phyloP scores from a whole-genome alignment of 495 filamentous ascomycete species.

The Rhypophila decipiens region DNA sequence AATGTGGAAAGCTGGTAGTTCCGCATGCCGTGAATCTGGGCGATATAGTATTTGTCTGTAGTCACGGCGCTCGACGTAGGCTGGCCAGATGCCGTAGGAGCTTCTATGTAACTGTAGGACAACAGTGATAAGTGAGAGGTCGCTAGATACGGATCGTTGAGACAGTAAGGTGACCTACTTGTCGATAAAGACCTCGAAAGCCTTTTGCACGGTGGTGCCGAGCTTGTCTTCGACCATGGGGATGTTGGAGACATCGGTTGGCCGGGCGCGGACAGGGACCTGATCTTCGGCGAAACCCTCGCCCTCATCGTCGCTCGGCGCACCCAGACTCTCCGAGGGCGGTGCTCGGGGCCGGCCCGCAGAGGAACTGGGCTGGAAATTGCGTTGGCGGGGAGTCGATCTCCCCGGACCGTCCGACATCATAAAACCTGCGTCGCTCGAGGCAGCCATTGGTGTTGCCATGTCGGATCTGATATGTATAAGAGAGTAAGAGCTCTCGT shows the following conservation, averaged over 20 bases:
- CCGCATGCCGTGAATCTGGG: constrained; percentile 85
- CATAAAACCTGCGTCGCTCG: constrained; percentile 38
- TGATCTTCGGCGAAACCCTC: constrained; percentile 55
- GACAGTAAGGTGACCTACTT: constrained; percentile 56
- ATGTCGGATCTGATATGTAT: too few species aligned
- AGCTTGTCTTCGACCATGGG: constrained; percentile 82
- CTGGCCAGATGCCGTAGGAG: constrained; percentile 63
- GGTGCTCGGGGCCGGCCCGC: constrained; percentile 55
- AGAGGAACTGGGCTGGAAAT: constrained; percentile 37
- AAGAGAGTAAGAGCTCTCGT: not conserved
- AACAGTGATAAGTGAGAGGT: not conserved
- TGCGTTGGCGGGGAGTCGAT: constrained; percentile 30
- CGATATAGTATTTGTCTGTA: constrained; percentile 92
- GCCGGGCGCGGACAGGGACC: constrained; percentile 46
- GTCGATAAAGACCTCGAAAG: constrained; percentile 86
- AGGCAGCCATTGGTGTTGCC: constrained; percentile 30
- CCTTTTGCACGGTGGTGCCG: constrained; percentile 74
- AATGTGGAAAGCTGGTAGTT: constrained; percentile 87
- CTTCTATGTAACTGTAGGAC: constrained; percentile 61
- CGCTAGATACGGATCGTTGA: not conserved
- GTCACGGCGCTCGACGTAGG: constrained; percentile 67
- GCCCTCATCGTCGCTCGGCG: constrained; percentile 56
- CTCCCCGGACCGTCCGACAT: constrained; percentile 37
- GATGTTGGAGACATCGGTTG: constrained; percentile 56
- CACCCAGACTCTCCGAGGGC: constrained; percentile 59